Percentiles rank a stretch among this genome's conserved stretches.
Conservation (phyloP, 345 rosid genomes). For the Populus deltoides region DNA sequence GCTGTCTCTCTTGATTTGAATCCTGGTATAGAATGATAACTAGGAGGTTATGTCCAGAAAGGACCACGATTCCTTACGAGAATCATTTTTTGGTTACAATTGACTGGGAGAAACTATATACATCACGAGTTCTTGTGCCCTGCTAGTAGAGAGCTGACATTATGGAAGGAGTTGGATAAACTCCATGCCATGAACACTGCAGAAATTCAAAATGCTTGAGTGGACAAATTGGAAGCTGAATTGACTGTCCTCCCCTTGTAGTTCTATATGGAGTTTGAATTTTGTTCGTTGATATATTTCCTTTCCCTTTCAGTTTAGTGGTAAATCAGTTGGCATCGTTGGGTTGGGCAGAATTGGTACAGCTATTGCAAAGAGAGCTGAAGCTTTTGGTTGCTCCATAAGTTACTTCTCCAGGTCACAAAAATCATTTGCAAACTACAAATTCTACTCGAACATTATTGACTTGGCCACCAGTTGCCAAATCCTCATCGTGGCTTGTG, state of each 20-base stretch:
- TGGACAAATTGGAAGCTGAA: not conserved
- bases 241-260: not conserved
- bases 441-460: slow-evolving; percentile 36
- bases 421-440: slow-evolving; percentile 37
- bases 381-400: slow-evolving; percentile 53
- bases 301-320: slow-evolving; percentile 46
- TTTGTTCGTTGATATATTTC: not conserved
- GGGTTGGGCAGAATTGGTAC: slow-evolving; percentile 61
- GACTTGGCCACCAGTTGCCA: slow-evolving; percentile 50
- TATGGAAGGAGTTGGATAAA: too few species aligned
- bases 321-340: slow-evolving; percentile 56
- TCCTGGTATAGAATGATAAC: not conserved
- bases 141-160: too few species aligned
- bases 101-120: not conserved
- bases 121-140: not conserved
- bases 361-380: slow-evolving; percentile 59
- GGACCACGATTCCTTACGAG: not conserved
- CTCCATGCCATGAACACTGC: too few species aligned
- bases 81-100: not conserved
- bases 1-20: not conserved
- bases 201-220: too few species aligned
- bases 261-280: not conserved
- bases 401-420: slow-evolving; percentile 46
- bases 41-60: not conserved
- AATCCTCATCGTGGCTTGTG: slow-evolving; percentile 56